phyloP scores from a whole-genome alignment of 2,329 filamentous ascomycete genomes.

The Fusarium succisae region DNA sequence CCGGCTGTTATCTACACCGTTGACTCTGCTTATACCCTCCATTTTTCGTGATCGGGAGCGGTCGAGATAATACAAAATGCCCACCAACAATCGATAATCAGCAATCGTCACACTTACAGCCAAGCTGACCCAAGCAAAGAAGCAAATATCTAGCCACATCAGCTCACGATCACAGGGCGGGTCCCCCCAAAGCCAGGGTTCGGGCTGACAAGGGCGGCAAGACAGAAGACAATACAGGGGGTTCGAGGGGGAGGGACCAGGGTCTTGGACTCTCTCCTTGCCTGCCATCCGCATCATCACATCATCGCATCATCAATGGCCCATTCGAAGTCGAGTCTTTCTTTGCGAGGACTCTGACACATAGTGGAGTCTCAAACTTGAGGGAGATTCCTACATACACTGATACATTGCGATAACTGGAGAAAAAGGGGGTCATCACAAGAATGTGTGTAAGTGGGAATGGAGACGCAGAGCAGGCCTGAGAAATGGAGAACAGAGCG shows the following conservation, averaged over 20 bases:
- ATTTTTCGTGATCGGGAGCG: background rate
- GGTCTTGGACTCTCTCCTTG: conserved; percentile 15
- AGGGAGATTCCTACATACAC: background rate
- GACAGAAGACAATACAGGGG: conserved; percentile 25
- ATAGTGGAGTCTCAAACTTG: conserved; percentile 2
- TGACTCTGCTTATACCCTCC: background rate
- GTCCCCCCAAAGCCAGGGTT: conserved; percentile 23
- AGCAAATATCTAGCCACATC: conserved; percentile 24
- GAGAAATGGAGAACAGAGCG: background rate
- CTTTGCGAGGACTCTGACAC: conserved; percentile 15
- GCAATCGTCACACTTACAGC: conserved; percentile 2
- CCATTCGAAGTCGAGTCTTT: background rate
- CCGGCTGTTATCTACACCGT: background rate
- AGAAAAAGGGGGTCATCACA: conserved; percentile 13
- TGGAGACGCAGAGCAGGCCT: background rate
- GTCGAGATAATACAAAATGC: background rate
- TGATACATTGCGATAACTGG: background rate
- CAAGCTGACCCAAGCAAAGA: conserved; percentile 25
- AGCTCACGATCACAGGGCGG: conserved; percentile 30
- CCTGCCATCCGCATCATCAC: conserved; percentile 9
- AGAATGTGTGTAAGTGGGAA: conserved; percentile 17
- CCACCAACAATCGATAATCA: conserved; percentile 20
- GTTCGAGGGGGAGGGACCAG: conserved; percentile 16
- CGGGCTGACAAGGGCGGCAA: conserved; percentile 32
- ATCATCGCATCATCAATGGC: conserved; percentile 6